Evolutionary conservation across 495 filamentous ascomycete species (phyloP).

Genomic region (Neurospora sp.): DNA sequence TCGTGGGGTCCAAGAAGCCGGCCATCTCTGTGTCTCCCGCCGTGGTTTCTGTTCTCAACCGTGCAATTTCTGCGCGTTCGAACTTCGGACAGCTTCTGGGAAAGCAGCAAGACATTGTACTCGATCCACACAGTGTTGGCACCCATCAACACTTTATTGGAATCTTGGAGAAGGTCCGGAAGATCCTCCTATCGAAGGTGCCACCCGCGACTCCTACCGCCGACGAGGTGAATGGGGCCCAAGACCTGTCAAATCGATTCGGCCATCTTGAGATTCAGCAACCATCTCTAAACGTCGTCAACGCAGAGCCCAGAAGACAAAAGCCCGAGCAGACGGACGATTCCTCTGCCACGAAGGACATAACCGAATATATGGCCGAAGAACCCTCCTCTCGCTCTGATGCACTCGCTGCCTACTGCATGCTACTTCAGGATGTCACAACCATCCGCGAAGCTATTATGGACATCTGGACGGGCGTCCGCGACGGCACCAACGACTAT

Average conservation of each 20-base stretch:
- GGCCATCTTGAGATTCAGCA: not conserved
- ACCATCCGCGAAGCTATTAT: not conserved
- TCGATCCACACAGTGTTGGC: constrained; percentile 10
- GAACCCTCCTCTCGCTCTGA: not conserved
- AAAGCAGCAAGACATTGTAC: not conserved
- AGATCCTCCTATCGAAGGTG: constrained; percentile 17
- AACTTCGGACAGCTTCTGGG: constrained; percentile 11
- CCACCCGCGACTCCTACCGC: not conserved
- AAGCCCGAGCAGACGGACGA: not conserved
- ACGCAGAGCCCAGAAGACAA: not conserved
- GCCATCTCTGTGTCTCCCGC: constrained; percentile 13
- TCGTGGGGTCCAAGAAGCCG: constrained; percentile 15
- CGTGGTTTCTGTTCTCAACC: constrained; percentile 11
- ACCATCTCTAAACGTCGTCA: not conserved
- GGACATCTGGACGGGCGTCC: not conserved
- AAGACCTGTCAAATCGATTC: not conserved
- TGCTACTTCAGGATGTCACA: not conserved
- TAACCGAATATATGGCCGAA: not conserved
- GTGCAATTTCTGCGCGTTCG: constrained; percentile 16
- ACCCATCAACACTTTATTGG: constrained; percentile 27
- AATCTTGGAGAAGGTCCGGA: constrained; percentile 22
- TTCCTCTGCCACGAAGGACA: not conserved
- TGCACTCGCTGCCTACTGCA: not conserved
- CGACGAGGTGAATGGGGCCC: not conserved
- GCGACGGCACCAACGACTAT: not conserved